Conservation (phyloP, 1,284 basidiomycete species). For the Apiotrichum brassicae region DNA sequence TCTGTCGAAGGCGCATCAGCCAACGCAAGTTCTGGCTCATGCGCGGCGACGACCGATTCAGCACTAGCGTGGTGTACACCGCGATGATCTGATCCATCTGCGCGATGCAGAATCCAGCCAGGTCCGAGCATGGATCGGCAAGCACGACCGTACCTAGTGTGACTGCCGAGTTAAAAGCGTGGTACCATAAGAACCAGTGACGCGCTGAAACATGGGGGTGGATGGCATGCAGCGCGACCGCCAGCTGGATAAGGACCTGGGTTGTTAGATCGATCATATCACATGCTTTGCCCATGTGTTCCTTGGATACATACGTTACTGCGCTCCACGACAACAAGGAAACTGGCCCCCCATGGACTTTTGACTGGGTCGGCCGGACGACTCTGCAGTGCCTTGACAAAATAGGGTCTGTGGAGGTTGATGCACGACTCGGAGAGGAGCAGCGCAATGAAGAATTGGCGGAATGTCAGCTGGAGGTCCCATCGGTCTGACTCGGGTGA, state of each 20-base stretch:
- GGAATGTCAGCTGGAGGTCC: no score
- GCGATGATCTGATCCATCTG: conserved; percentile 18
- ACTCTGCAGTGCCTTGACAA: no score
- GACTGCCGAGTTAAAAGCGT: conserved; percentile 28
- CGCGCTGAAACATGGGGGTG: conserved; percentile 24
- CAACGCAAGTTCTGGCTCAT: conserved; percentile 21
- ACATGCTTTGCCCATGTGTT: no score
- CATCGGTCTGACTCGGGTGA: no score
- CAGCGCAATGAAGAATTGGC: no score
- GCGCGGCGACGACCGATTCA: conserved; percentile 7
- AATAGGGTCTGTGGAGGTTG: no score
- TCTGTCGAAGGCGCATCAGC: conserved; percentile 19
- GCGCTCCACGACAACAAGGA: no score
- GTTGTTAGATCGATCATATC: no score
- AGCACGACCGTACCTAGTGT: conserved; percentile 19
- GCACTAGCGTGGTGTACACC: conserved; percentile 15
- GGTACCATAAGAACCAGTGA: conserved; percentile 31
- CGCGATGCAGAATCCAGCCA: conserved; percentile 10
- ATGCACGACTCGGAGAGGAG: no score
- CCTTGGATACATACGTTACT: no score
- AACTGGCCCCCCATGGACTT: no score
- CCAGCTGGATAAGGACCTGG: conserved; percentile 27
- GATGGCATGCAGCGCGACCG: conserved; percentile 14
- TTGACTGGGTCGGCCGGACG: no score
- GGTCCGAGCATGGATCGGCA: conserved; percentile 2